These are phyloP conservation scores for Penicillium riverlandense DNA, from an alignment of 495 filamentous ascomycete species.

Conservation along the genomic window DNA sequence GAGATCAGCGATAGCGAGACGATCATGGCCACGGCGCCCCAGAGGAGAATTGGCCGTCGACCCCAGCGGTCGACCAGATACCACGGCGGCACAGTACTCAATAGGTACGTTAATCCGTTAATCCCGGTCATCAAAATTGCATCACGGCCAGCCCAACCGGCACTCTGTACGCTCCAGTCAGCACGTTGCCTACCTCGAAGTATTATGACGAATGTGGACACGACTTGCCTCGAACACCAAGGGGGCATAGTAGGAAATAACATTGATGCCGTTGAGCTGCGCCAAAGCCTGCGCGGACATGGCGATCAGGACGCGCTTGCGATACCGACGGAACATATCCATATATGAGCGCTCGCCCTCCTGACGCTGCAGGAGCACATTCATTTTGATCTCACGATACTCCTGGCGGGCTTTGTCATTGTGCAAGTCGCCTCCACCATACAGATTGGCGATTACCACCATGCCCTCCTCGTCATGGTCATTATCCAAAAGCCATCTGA, in stretches of 20 bases:
- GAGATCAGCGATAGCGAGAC: constrained; percentile 87
- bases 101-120: constrained; percentile 85
- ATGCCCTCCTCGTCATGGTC: constrained; percentile 98
- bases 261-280: constrained; percentile 97
- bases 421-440: constrained; percentile 91
- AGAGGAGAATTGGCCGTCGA: constrained; percentile 81
- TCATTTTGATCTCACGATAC: constrained; percentile 98
- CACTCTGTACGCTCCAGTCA: constrained; percentile 18
- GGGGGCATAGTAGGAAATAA: constrained; percentile 98
- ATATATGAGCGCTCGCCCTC: constrained; percentile 87
- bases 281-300: constrained; percentile 97
- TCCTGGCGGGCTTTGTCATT: constrained; percentile 85
- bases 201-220: too few species aligned
- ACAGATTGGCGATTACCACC: constrained; percentile 94
- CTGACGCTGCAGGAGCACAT: constrained; percentile 83
- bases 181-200: not conserved
- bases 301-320: constrained; percentile 89
- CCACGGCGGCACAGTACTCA: constrained; percentile 92
- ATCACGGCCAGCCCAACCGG: constrained; percentile 82
- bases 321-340: constrained; percentile 94
- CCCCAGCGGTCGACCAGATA: constrained; percentile 94
- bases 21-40: constrained; percentile 85
- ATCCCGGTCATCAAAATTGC: constrained; percentile 97
- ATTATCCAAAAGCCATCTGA: constrained; percentile 92
- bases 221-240: constrained; percentile 76